Percentiles rank a stretch among this genome's conserved stretches.
Conservation (phyloP, 129 eudicot species). For the Tagetes erecta region DNA sequence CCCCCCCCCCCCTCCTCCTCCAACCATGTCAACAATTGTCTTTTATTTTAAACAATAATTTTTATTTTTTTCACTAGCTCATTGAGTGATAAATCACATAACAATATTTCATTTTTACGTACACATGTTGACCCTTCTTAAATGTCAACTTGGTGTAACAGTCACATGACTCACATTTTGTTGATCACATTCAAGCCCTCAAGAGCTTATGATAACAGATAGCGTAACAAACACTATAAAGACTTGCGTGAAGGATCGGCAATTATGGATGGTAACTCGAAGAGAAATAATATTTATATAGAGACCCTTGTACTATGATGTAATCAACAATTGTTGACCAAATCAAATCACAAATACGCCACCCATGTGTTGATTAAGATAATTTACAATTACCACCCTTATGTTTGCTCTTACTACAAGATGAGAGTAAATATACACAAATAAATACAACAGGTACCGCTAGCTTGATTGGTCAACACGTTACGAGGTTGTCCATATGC, state of each 20-base stretch:
- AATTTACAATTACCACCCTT: not conserved
- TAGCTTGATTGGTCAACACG: constrained; percentile 24
- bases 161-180: too few relatives aligned
- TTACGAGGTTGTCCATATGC: constrained; percentile 7
- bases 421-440: not conserved
- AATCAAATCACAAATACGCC: constrained; percentile 9
- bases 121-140: too few relatives aligned
- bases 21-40: too few relatives aligned
- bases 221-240: too few relatives aligned
- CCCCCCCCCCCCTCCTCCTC: too few relatives aligned
- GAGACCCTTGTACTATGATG: constrained; percentile 13
- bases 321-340: constrained; percentile 16
- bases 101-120: too few relatives aligned
- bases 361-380: constrained; percentile 20
- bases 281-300: constrained; percentile 25
- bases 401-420: not conserved
- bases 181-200: too few relatives aligned
- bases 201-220: too few relatives aligned
- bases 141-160: too few relatives aligned
- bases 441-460: not conserved
- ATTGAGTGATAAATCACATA: too few relatives aligned
- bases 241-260: constrained; percentile 17
- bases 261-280: not conserved
- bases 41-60: too few relatives aligned
- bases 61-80: too few relatives aligned